Conservation (phyloP, 164 flowering plant species). For the Tetrastigma voinierianum region DNA sequence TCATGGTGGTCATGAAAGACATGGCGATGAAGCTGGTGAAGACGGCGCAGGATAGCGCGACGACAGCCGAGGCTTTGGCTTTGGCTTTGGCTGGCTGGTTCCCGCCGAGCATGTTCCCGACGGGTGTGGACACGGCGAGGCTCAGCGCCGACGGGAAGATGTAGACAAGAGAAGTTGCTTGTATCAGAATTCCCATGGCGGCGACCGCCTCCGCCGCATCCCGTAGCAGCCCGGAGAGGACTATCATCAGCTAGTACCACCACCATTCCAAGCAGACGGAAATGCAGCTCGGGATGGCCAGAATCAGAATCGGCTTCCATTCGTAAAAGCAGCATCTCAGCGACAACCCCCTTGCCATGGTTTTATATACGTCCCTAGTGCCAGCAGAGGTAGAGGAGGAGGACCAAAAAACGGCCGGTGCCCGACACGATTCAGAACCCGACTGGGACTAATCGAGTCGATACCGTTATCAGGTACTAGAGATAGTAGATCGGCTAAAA, state of each 20-base stretch:
- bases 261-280: conserved; percentile 86
- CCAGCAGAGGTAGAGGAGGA: conserved; percentile 31
- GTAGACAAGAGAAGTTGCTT: conserved; percentile 58
- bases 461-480: too few relatives aligned
- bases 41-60: conserved; percentile 37
- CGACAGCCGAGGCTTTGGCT: conserved; percentile 28
- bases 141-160: conserved; percentile 62
- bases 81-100: conserved; percentile 40
- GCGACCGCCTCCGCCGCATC: conserved; percentile 42
- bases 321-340: conserved; percentile 19
- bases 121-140: conserved; percentile 49
- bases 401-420: too few relatives aligned
- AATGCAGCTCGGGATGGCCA: conserved; percentile 54
- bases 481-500: too few relatives aligned
- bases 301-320: conserved; percentile 41
- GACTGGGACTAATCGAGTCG: too few relatives aligned
- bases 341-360: conserved; percentile 43
- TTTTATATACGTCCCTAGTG: conserved; percentile 23
- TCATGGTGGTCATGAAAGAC: conserved; percentile 28
- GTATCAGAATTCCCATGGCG: conserved; percentile 60
- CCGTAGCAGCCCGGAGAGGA: conserved; percentile 45
- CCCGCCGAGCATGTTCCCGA: conserved; percentile 67
- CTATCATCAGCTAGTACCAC: conserved; percentile 76
- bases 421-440: too few relatives aligned
- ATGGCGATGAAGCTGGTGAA: conserved; percentile 37